These are phyloP conservation scores for Oldenlandia corymbosa DNA, from an alignment of 257 asterid genomes.

Conservation along the genomic window DNA sequence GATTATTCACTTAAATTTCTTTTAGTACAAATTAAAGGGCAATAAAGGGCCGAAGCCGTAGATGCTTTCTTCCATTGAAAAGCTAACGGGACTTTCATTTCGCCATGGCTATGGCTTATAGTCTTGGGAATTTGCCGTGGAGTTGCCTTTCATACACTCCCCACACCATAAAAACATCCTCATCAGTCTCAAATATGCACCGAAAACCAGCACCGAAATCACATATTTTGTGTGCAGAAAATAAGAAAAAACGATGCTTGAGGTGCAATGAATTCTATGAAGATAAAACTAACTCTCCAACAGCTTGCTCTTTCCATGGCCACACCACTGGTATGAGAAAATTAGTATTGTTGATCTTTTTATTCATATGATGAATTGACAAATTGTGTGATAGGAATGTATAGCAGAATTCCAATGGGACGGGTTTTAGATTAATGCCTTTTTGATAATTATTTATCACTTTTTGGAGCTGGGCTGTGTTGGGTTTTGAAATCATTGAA, in stretches of 20 bases:
- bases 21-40: too few relatives aligned
- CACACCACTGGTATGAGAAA: conserved; percentile 39
- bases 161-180: conserved; percentile 3
- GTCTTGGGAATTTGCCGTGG: neutral
- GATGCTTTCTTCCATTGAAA: neutral
- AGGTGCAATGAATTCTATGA: conserved; percentile 48
- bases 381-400: neutral
- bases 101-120: conserved; percentile 9
- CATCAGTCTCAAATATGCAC: conserved; percentile 13
- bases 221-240: conserved; percentile 29
- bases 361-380: neutral
- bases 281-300: conserved; percentile 39
- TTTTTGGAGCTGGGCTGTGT: neutral
- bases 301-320: conserved; percentile 62
- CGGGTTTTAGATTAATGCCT: too few relatives aligned
- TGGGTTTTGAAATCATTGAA: neutral
- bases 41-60: too few relatives aligned
- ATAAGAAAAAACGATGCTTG: conserved; percentile 50
- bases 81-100: neutral
- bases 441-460: too few relatives aligned
- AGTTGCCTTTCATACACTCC: neutral
- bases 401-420: neutral
- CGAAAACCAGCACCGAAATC: conserved; percentile 20
- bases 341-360: neutral
- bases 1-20: too few relatives aligned